Evolutionary conservation across 306 rosid genomes (phyloP).

Genomic region (Cyclanthera cordifolia): DNA sequence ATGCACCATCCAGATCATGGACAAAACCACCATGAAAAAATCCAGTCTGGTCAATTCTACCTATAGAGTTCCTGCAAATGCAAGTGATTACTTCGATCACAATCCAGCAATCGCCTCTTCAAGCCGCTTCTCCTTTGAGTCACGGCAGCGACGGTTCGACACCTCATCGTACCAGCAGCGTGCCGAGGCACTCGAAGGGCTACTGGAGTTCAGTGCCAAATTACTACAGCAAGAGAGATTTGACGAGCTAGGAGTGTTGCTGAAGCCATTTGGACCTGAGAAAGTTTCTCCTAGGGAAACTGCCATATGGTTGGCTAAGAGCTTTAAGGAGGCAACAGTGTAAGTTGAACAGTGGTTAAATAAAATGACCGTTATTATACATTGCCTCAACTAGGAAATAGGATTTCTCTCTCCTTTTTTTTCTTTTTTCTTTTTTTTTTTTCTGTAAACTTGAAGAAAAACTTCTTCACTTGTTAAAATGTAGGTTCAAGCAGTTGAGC

Average conservation of each 20-base stretch:
- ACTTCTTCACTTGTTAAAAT: background rate
- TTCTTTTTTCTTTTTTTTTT: background rate
- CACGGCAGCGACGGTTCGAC: slow-evolving; percentile 34
- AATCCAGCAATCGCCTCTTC: slow-evolving; percentile 16
- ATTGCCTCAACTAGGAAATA: background rate
- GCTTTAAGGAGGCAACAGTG: slow-evolving; percentile 34
- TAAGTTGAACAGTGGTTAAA: background rate
- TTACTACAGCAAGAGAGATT: slow-evolving; percentile 36
- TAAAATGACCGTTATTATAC: background rate
- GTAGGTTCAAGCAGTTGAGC: background rate
- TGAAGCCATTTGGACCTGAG: slow-evolving; percentile 40
- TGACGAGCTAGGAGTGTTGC: slow-evolving; percentile 36
- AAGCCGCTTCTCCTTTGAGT: slow-evolving; percentile 25
- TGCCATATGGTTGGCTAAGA: slow-evolving; percentile 42
- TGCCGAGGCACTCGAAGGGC: slow-evolving; percentile 42
- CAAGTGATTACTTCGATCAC: slow-evolving; percentile 22
- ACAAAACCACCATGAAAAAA: slow-evolving; percentile 16
- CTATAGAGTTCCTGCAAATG: slow-evolving; percentile 15
- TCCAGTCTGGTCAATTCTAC: slow-evolving; percentile 2
- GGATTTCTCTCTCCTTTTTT: background rate
- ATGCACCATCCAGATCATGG: slow-evolving; percentile 34
- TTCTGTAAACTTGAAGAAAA: background rate
- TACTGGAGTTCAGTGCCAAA: slow-evolving; percentile 39
- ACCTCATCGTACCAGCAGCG: slow-evolving; percentile 48
- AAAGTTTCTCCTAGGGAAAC: slow-evolving; percentile 46